Evolutionary conservation across 164 flowering plant genomes (phyloP), one percentile per base, ranked within the genome.

Genomic region (Berberis vulgaris): DNA sequence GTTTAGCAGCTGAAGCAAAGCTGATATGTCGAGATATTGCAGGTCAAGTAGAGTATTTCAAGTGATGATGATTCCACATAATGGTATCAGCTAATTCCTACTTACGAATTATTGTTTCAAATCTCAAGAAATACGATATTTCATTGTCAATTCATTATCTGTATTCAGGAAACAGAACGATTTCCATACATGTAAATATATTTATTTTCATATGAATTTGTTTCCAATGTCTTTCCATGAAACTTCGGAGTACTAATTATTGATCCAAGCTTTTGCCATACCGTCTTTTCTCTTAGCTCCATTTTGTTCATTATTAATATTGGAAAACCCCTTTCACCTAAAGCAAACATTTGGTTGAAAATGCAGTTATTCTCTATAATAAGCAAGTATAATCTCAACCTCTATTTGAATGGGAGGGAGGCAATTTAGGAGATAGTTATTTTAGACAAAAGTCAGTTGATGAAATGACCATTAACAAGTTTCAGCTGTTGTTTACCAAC

Each of bases 11-110:
- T 49, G 89, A 80, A 49, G 68, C 89, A 2, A 86, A 84, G 72
- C 54, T 95, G 69, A 45, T 82, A 57, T 91, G 96, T 62, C 83
- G 77, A 74, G 99, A 95, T 47, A 79, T 86, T 73, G 94, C 87
- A 5, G 97, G 96, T 44, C 88, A 85, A 61, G 69, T 85, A 39
- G 96, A 95, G 61, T 86, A 80, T 63, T 83, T 38, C 68, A 73
- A 40, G 9, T 57, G 12, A 26, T 26, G 26, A 57, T 57, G 11
- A 52, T 52, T 9, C 54, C 49, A 49, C 43, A 38, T 7, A 67
- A 52, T 54, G 54, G 54, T 26, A 7, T 54, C 7, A 54, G 5
- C 26, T 10, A 9, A 12, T 9, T 10, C 9, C 13, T 53, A 4
- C 13, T 13, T 13, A 10, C 3, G 2, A 12, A 2, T 10, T 2